Evolutionary conservation across 306 rosid species (phyloP), one percentile per base, ranked within the genome.

Genomic region (Acacia confusa): DNA sequence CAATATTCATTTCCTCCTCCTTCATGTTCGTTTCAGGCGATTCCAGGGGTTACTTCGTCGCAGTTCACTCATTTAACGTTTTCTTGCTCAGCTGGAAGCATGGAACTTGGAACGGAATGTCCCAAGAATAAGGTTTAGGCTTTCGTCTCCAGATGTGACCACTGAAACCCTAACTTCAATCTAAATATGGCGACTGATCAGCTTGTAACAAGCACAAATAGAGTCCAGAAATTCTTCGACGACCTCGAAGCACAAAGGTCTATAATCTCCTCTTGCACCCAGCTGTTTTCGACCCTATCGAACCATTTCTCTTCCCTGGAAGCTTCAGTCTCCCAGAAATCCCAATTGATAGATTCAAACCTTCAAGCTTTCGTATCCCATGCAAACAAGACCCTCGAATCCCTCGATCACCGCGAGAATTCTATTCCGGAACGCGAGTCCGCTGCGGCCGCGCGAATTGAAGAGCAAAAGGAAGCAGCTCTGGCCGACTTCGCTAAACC

Each of bases 391-490:
- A 86, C 92, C 86, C 86, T 86, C 4, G 78, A 82, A 19, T 87
- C 90, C 60, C 88, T 91, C 84, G 72, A 74, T 66, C 74, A 4
- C 77, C 90, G 89, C 27, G 92, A 91, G 77, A 32, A 66, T 70
- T 84, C 91, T 50, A 91, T 93, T 71, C 89, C 89, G 1, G 92
- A 88, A 71, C 88, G 88, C 74, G 90, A 91, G 81, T 85, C 92
- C 57, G 81, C 85, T n/a, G 83, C 94, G 40, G 88, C 86, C 17
- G 82, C 86, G 9, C 89, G 85, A 65, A 81, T 93, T 36, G 84
- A 72, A 17, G 91, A 90, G 55, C 92, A 82, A 75, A 91, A 70
- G 79, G 82, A 70, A 10, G 84, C 91, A 10, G 90, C 96, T 20
- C 61, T 93, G 20, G 84, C 91, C 7, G 96, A 85, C 24, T 60